Evolutionary conservation across 192 early-diverging fungal genomes (phyloP), one percentile per base, ranked within the genome.

Genomic region (Chytriomyces sp.): DNA sequence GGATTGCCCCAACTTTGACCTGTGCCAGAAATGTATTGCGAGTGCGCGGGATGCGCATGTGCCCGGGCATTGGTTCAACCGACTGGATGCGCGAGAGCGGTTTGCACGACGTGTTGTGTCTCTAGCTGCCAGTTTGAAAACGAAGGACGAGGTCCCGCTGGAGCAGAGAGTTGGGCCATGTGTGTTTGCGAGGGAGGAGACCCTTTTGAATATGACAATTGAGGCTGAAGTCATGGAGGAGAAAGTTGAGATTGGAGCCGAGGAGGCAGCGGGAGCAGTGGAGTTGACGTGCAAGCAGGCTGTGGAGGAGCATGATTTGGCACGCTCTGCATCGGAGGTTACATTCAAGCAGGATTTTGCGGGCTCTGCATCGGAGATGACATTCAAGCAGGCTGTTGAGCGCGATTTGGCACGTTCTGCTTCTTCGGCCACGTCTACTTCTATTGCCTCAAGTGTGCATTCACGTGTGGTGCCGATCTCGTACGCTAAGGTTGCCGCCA

Each of bases 1-100:
- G 12, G 77, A 65, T 31, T 78, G 77, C 59, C 54, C 63, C 14
- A 44, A 77, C 26, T 78, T 68, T 38, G 74, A 78, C 61, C 60
- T 78, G 5, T 78, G 77, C 58, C 10, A 36, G n/a, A 12, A 53
- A 17, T 78, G 77, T 56, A 56, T 63, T 17, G 10, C 64, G 14
- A 12, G 10, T 22, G 39, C 28, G 17, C 32, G 57, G n/a, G 62
- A 67, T 8, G 8, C 32, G 2, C 75, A 77, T 36, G 19, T 32
- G 3, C 33, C 39, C 1, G 66, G 54, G 1, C 75, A 76, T 33
- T 71, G 70, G 75, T 76, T 76, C 66, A 76, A 70, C 65, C 49
- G 70, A 37, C 31, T 34, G 2, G 64, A 70, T 39, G 40, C 40
- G 10, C 8, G n/a, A 12, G 26, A 37, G 53, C 40, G 37, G 17